These are phyloP conservation scores for Microbotryum saponariae DNA, from an alignment of 1,284 basidiomycete species.

Conservation along the genomic window DNA sequence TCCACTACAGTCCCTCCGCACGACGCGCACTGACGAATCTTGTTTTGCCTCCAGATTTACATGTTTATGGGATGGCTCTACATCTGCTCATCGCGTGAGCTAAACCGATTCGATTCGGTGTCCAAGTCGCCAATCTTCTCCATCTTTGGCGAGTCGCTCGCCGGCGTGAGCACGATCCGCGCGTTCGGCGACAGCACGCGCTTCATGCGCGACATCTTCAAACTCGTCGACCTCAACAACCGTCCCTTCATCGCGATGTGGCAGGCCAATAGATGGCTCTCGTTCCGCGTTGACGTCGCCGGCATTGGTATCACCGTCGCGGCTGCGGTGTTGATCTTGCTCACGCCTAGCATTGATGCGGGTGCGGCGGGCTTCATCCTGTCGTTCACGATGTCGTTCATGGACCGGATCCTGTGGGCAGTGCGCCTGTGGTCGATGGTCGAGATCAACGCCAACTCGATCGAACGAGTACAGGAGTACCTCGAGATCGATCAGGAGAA, in stretches of 20 bases:
- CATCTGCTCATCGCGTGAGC: conserved; percentile 46
- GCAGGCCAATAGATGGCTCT: conserved; percentile 46
- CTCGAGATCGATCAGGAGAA: conserved; percentile 47
- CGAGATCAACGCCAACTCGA: conserved; percentile 46
- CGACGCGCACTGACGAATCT: not conserved
- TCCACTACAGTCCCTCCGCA: conserved; percentile 10
- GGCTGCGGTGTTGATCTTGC: conserved; percentile 44
- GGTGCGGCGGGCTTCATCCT: conserved; percentile 38
- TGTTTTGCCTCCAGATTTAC: conserved; percentile 36
- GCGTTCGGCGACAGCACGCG: conserved; percentile 48
- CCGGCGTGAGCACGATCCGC: conserved; percentile 47
- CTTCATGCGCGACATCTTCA: conserved; percentile 45
- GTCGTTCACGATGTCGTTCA: conserved; percentile 41
- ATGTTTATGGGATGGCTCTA: conserved; percentile 44
- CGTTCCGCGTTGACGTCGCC: conserved; percentile 44
- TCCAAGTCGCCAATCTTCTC: conserved; percentile 40
- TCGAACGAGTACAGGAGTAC: conserved; percentile 49
- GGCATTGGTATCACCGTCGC: conserved; percentile 46
- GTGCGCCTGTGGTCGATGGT: conserved; percentile 46
- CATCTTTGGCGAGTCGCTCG: conserved; percentile 40
- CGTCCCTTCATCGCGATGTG: conserved; percentile 40
- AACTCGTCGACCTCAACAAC: conserved; percentile 46
- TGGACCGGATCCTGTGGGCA: conserved; percentile 45
- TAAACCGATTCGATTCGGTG: conserved; percentile 38
- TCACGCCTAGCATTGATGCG: conserved; percentile 41